phyloP scores from a whole-genome alignment of 495 filamentous ascomycete genomes.

The Alectoria sarmentosa region DNA sequence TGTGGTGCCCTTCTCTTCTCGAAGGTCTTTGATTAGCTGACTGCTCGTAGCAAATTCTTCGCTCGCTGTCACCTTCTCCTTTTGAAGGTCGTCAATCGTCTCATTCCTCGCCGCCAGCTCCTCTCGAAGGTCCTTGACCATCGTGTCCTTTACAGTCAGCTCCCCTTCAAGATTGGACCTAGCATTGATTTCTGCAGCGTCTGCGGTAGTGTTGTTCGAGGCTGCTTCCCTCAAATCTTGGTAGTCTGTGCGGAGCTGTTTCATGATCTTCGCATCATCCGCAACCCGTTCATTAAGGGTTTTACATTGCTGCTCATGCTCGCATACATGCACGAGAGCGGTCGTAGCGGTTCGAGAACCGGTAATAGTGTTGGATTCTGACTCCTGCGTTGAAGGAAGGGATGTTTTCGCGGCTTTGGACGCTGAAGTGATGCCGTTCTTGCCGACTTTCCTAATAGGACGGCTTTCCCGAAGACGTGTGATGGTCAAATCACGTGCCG shows the following conservation, averaged over 20 bases:
- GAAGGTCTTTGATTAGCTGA: neutral
- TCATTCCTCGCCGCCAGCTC: neutral
- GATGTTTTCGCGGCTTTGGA: neutral
- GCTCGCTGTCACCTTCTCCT: neutral
- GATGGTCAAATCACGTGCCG: neutral
- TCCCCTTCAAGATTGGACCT: neutral
- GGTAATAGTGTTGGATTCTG: neutral
- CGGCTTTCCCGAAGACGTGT: neutral
- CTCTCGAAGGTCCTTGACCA: neutral
- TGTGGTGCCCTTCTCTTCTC: neutral
- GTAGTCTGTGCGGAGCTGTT: neutral
- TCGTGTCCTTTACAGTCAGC: neutral
- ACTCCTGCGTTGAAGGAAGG: neutral
- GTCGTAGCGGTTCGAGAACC: neutral
- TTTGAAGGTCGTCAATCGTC: neutral
- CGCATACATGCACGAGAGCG: neutral
- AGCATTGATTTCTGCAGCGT: neutral
- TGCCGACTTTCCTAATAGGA: neutral
- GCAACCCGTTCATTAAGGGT: neutral
- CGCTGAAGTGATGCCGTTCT: neutral
- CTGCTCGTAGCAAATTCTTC: neutral
- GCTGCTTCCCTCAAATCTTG: neutral
- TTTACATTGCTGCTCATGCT: neutral
- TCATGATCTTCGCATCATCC: neutral
- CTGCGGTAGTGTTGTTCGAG: neutral